phyloP scores from a whole-genome alignment of 371 early-diverging fungal genomes.

The Homolaphlyctis polyrhiza region DNA sequence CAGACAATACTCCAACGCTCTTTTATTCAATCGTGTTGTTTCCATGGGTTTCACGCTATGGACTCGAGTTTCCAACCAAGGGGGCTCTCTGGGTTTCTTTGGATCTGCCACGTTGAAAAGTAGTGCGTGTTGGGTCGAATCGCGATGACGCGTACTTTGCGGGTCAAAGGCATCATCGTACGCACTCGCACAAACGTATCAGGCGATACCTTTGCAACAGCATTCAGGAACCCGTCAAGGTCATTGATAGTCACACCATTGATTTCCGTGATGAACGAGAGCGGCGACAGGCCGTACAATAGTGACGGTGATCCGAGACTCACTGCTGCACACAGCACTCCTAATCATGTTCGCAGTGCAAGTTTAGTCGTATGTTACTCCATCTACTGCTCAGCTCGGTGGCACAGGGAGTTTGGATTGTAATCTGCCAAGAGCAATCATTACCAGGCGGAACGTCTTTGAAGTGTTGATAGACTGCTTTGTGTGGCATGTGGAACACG shows the following conservation, averaged over 20 bases:
- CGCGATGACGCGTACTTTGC: constrained; percentile 31
- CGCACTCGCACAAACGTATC: constrained; percentile 72
- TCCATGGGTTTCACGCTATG: background rate
- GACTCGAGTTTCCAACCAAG: constrained; percentile 1
- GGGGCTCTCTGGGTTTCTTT: background rate
- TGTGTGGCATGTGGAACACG: constrained; percentile 67
- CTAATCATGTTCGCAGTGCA: constrained; percentile 61
- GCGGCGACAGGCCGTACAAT: constrained; percentile 28
- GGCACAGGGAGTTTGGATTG: no score
- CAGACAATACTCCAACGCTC: no score
- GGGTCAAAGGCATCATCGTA: constrained; percentile 62
- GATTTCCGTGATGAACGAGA: constrained; percentile 41
- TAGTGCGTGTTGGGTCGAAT: constrained; percentile 29
- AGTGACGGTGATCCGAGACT: constrained; percentile 35
- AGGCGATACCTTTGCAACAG: constrained; percentile 55
- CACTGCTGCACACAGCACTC: constrained; percentile 34
- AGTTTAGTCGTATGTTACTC: no score
- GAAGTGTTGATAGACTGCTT: constrained; percentile 73
- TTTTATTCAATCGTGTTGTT: no score
- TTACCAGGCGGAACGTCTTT: constrained; percentile 63
- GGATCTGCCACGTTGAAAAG: constrained; percentile 30
- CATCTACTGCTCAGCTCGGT: no score
- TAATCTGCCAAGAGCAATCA: constrained; percentile 59
- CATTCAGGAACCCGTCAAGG: constrained; percentile 36
- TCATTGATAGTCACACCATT: constrained; percentile 29